Percentiles rank a stretch among this genome's conserved stretches.
Conservation (phyloP, 345 rosid genomes). For the Garcia nutans region DNA sequence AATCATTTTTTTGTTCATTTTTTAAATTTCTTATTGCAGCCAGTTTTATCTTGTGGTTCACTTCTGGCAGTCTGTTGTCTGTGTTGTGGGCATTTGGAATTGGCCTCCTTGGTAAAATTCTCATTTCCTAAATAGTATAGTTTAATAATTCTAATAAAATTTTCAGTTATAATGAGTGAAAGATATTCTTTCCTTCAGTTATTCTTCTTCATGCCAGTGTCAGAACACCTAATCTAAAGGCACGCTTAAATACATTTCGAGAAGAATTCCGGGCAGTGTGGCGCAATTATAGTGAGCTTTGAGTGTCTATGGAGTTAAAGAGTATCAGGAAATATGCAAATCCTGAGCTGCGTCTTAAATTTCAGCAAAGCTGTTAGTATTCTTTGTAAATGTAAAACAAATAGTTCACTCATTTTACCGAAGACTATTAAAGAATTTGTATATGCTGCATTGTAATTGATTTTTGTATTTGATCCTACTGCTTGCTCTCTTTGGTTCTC, state of each 20-base stretch:
- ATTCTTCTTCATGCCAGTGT: constrained; percentile 82
- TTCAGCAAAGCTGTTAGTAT: constrained; percentile 11
- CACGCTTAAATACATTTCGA: constrained; percentile 92
- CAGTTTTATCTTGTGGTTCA: constrained; percentile 76
- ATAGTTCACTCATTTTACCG: neutral
- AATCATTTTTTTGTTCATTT: neutral
- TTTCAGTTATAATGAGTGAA: neutral
- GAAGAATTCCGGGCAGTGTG: constrained; percentile 98
- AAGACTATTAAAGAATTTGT: neutral
- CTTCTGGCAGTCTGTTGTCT: constrained; percentile 69
- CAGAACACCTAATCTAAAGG: constrained; percentile 94
- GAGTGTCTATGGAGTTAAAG: neutral
- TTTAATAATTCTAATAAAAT: too few relatives aligned
- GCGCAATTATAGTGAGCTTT: constrained; percentile 96
- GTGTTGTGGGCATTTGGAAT: constrained; percentile 68
- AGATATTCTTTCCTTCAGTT: constrained; percentile 37
- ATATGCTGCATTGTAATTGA: neutral
- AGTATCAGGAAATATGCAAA: neutral
- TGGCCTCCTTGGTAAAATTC: constrained; percentile 64
- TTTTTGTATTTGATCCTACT: neutral
- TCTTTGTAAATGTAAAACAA: constrained; percentile 17
- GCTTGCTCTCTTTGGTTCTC: neutral
- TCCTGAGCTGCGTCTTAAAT: neutral
- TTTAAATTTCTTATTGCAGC: constrained; percentile 36
- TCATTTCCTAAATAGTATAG: too few relatives aligned